Base-by-base conservation (phyloP, 441 rosid species). In the Raphanus hybrid region DNA sequence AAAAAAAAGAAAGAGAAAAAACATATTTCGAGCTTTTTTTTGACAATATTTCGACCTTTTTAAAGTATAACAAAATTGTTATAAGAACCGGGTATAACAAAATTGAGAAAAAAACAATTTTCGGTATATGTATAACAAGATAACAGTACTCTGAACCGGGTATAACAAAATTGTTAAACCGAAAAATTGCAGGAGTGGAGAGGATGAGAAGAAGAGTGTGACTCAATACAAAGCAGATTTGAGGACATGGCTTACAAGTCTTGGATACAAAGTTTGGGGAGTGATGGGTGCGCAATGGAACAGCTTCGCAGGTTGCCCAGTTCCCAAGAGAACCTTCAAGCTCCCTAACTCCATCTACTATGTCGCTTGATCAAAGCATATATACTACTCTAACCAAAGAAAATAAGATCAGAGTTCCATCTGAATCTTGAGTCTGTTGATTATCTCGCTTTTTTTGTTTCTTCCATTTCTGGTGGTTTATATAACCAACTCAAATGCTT, bases 321-420 rank as follows among this genome's bases (percentile, higher is more conserved):
- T 23, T 71, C 87, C 93, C 15, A 83, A 85, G 77, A 88, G 97
- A 80, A 85, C 92, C 57, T 93, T 93, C 85, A 93, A 93, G 89
- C 87, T 93, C n/a, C 98, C 97, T 32, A 93, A 93, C 81, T 90
- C 98, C 59, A 83, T 90, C 55, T 90, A 93, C 75, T 87, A 88
- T 69, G 41, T 87, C 8, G 78, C 87, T 8, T 88, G 41, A 80
- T 80, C 57, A 34, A 55, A 65, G 37, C 64, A 50, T 73, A 3
- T 48, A 16, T 10, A 39, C 62, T 50, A 26, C 57, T 18, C 54
- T 67, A 26, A 78, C 5, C 60, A 64, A 59, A 29, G 35, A 45
- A 45, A 59, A 66, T 59, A 67, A 65, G 73, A 72, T 67, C 81
- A 60, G 77, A 59, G 8, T 23, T 72, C 10, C 12, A 0, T 78